Conservation (phyloP, 108 stramenopile genomes). For the Fistulifera pelliculosa region DNA sequence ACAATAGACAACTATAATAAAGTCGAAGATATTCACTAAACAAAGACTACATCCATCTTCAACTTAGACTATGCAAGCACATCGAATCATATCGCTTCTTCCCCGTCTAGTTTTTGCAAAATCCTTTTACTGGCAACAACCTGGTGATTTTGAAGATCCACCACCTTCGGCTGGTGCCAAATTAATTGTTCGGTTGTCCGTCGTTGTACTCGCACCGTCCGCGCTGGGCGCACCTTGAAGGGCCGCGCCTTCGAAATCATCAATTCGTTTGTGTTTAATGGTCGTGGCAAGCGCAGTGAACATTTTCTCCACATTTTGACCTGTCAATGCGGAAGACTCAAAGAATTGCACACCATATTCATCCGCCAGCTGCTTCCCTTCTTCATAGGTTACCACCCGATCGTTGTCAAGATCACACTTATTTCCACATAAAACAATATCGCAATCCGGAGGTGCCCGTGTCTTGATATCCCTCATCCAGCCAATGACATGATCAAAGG, state of each 20-base stretch:
- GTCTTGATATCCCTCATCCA: conserved; percentile 91
- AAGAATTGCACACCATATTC: conserved; percentile 94
- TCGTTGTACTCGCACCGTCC: conserved; percentile 1
- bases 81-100: no score
- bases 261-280: conserved; percentile 82
- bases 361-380: conserved; percentile 82
- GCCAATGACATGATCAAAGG: conserved; percentile 88
- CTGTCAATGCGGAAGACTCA: conserved; percentile 94
- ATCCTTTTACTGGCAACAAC: no score
- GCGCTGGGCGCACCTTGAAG: background rate
- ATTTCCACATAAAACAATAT: conserved; percentile 82
- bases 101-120: no score
- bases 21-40: no score
- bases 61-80: no score
- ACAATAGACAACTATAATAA: no score
- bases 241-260: conserved; percentile 27
- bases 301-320: conserved; percentile 86
- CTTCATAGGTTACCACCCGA: conserved; percentile 68
- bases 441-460: conserved; percentile 83
- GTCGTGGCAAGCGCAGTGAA: conserved; percentile 84
- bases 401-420: conserved; percentile 80
- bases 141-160: no score
- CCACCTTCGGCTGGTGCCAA: no score
- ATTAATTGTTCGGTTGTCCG: no score
- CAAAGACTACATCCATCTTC: no score